These are phyloP conservation scores for Lathyrus sativus DNA, from an alignment of 306 rosid species.

Conservation along the genomic window DNA sequence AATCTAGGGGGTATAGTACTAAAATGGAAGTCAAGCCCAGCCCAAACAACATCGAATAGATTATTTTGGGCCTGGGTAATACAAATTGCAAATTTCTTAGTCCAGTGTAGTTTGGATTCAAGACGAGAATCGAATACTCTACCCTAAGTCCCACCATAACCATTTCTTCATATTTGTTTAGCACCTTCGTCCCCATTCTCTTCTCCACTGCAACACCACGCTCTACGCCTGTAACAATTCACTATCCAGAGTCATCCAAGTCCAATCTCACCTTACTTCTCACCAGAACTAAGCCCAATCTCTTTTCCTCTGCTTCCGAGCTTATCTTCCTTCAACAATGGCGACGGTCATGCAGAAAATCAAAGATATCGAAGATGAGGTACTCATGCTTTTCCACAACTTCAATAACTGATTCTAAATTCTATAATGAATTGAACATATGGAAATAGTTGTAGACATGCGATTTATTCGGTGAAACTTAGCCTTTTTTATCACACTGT, in stretches of 20 bases:
- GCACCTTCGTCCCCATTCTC: constrained; percentile 32
- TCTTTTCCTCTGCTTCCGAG: background rate
- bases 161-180: constrained; percentile 5
- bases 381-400: constrained; percentile 32
- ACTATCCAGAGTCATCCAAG: background rate
- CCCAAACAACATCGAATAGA: no score
- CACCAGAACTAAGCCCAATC: background rate
- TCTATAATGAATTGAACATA: background rate
- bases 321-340: constrained; percentile 54
- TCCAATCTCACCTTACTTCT: background rate
- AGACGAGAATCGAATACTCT: constrained; percentile 18
- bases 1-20: no score
- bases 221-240: background rate
- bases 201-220: background rate
- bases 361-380: constrained; percentile 99
- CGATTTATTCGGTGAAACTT: constrained; percentile 1
- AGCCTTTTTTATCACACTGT: background rate
- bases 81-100: no score
- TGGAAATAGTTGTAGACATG: background rate
- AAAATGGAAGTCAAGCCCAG: no score
- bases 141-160: constrained; percentile 37
- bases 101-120: no score
- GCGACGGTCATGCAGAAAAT: constrained; percentile 98
- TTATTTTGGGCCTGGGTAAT: no score
- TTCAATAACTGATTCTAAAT: background rate